Base-by-base conservation (phyloP, 106 monocot genomes). In the Dendrobium huoshanense region DNA sequence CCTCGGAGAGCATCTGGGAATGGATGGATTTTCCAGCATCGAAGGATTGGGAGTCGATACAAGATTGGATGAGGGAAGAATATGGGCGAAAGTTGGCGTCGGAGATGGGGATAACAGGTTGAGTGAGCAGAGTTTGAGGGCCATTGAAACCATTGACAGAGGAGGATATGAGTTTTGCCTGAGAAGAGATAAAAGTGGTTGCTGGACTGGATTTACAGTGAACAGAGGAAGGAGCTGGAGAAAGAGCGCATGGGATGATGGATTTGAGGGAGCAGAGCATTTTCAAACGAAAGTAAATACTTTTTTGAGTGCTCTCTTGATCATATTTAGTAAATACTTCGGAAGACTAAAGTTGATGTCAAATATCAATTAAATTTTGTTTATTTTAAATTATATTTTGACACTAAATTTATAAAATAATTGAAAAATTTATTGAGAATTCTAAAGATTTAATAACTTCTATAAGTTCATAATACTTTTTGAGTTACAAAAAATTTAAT, bases 41-140 rank as follows among this genome's bases (percentile, higher is more conserved):
- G 17, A 85, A 85, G 77, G 76, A 67, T 19, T 61, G 67, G 67
- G 85, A 80, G 27, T 77, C 81, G 67, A 85, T 85, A 81, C 85
- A 85, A 2, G 80, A 81, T 49, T 85, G 85, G 18, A 85, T 29
- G 68, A 85, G 85, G 72, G 81, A 55, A 5, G 85, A 80, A 58
- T 84, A 70, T 75, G 33, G 9, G 8, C 3, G 33, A 13, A 13
- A 51, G 51, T 51, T 51, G 3, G 51, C 51, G 51, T 51, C 15
- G 51, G 3, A 51, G 51, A 51, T 10, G 4, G 19, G 40, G 18
- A 20, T 65, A 33, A 10, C 5, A 4, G 77, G 11, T 22, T 31
- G 18, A 40, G 59, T 2, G 64, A 64, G 19, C 6, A 7, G 41
- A 9, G 79, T 41, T 56, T 51, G 55, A 17, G 56, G 13, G 78